Evolutionary conservation across 2,329 filamentous ascomycete genomes (phyloP), one percentile per base, ranked within the genome.

Genomic region (Aurifilum marmelostoma): DNA sequence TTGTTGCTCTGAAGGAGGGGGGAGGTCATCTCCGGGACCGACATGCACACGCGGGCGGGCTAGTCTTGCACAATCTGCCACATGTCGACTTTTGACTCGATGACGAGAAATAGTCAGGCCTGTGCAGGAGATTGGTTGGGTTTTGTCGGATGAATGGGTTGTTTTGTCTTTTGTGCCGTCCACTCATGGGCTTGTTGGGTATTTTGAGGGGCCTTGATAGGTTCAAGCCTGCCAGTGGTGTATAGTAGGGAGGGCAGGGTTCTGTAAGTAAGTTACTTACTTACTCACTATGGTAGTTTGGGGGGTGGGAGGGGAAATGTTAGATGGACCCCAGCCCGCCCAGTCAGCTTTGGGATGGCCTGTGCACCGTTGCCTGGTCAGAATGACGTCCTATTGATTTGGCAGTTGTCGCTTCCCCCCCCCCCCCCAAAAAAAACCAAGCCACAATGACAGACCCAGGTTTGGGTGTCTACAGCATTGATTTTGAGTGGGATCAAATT

Each of bases 361-460:
- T 34, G 54, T 58, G 54, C 54, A 58, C 27, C 27, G 54, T 58
- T 58, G 54, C 54, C 54, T 27, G 54, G 56, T 37, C 56, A 37
- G 21, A 7, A 59, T 59, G 56, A 59, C 56, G 56, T 59, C 52
- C 56, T 59, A 18, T 59, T 59, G 56, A 59, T 58, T 59, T 37
- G 32, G 24, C 8, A 8, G 24, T 24, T 37, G 18, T 18, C 11
- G 3, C 29, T n/a, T 11, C n/a, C n/a, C n/a, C n/a, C n/a, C n/a
- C n/a, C n/a, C n/a, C n/a, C n/a, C n/a, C n/a, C n/a, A n/a, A n/a
- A 8, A 18, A 59, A 24, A 59, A 59, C 18, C 37, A 39, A 56
- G 27, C 52, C 27, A 18, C 54, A 58, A 9, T 14, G 54, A 58
- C 50, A 43, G 39, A 24, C 32, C 32, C 37, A 59, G 32, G 29